Evolutionary conservation across 2,329 filamentous ascomycete species (phyloP), one percentile per base, ranked within the genome.

Genomic region (Botrytis hyacinthi): DNA sequence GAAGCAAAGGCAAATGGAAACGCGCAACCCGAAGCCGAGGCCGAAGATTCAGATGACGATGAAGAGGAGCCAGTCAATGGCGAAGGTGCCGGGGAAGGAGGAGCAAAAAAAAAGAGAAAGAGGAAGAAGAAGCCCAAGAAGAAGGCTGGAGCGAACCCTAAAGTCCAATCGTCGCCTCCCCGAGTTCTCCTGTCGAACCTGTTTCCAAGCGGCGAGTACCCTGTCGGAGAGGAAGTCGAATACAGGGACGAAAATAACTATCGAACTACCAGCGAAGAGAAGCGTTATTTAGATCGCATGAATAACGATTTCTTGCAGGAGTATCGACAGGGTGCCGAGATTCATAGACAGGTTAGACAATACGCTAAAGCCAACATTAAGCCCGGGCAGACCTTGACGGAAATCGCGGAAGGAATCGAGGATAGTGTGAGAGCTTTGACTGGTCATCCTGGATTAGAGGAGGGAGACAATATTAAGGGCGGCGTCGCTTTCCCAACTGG

Each of bases 401-500:
- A 94, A 82, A 95, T 97, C 77, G 93, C 93, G 14, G 91, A 95
- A 81, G 91, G 91, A n/a, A 97, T 97, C 78, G 94, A 97, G 82
- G 89, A 95, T 81, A 88, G 92, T 70, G 93, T 96, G 51, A 89
- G 93, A 76, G 89, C 91, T 46, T 83, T 97, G 76, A 91, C 91
- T 3, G 93, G 92, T 9, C 93, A 97, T 81, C 86, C 88, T 77
- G 94, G 93, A 12, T 83, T 96, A 61, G 87, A 91, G 75, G 91
- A 94, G 78, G 94, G 94, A 8, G 93, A 97, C 79, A 91, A 90
- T 71, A 84, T 95, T 76, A 89, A 90, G 79, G 93, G 90, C 46
- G 93, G 94, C 72, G 93, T 97, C 88, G 94, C 93, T 6, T 97
- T 97, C 84, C 94, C 94, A 8, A 94, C 91, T 35, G 94, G 94